These are phyloP conservation scores for Termitomyces sp. DNA, from an alignment of 768 basidiomycete genomes.

Conservation along the genomic window DNA sequence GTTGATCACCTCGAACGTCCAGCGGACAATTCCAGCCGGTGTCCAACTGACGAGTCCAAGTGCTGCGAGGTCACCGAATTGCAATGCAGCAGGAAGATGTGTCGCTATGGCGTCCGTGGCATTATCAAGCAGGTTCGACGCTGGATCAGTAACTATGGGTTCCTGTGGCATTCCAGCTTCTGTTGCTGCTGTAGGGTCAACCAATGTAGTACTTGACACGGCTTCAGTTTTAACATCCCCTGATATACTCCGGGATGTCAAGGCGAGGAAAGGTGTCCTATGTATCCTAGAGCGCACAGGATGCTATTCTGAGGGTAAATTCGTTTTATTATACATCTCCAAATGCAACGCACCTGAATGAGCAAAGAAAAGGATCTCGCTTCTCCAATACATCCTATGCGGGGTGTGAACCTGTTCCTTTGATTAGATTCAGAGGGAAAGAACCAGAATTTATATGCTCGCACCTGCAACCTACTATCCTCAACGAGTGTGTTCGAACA, in stretches of 20 bases:
- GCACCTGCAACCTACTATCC: constrained; percentile 14
- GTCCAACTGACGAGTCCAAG: constrained; percentile 62
- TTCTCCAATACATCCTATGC: constrained; percentile 10
- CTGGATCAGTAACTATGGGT: background rate
- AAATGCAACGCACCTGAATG: constrained; percentile 14
- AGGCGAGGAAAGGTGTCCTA: constrained; percentile 4
- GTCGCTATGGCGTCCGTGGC: constrained; percentile 23
- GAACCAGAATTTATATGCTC: background rate
- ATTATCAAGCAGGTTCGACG: constrained; percentile 8
- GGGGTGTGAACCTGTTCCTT: constrained; percentile 10
- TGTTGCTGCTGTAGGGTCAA: background rate
- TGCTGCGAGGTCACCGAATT: constrained; percentile 70
- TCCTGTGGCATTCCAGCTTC: background rate
- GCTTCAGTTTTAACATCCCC: constrained; percentile 15
- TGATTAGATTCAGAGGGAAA: background rate
- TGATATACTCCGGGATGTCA: constrained; percentile 13
- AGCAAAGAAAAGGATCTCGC: constrained; percentile 18
- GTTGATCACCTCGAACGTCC: constrained; percentile 65
- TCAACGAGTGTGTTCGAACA: constrained; percentile 8
- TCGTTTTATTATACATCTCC: constrained; percentile 2
- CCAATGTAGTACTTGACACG: constrained; percentile 1
- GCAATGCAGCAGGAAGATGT: constrained; percentile 42
- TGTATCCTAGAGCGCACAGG: constrained; percentile 9
- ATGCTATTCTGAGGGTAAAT: constrained; percentile 10
- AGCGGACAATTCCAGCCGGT: constrained; percentile 61